Evolutionary conservation across 176 grass and related monocot genomes (phyloP), one percentile per base, ranked within the genome.

Genomic region (Oryza glumipatula): DNA sequence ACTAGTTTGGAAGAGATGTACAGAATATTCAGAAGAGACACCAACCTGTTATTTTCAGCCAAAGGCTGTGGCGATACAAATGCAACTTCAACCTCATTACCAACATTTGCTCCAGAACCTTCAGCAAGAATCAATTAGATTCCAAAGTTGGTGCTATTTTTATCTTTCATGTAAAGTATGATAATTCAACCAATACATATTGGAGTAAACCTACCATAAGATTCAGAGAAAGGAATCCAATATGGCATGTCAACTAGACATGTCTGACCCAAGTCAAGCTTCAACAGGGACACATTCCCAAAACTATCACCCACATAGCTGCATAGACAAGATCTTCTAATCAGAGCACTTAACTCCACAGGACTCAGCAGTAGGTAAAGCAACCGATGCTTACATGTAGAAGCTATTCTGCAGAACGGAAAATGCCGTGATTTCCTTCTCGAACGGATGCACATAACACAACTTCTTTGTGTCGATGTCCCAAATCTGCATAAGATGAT

Each of bases 201-300:
- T 45, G 1, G 16, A 81, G 23, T 23, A 39, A 39, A 10, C 81
- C 17, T 92, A 99, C 91, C 91, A 80, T 94, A 90, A 67, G 91
- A 96, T 85, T 99, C 92, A 81, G 93, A 61, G 48, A 91, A 96
- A 72, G 96, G 91, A 80, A 99, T 94, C 81, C 74, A 89, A 65
- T 99, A 99, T 28, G 87, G 89, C 96, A 94, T 88, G 63, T 90
- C 66, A 32, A 87, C 51, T 51, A 99, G 74, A 84, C 85, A 85
- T 77, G 79, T 85, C 70, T 84, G 88, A 65, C 10, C 70, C 72
- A 86, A 65, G 76, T 94, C 89, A 88, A 98, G 86, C 91, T 92
- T 98, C 71, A 98, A 76, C 35, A 96, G 19, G 33, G 86, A 94
- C 35, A 98, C 77, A 61, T 21, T 87, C 82, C 93, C 93, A 91